phyloP scores from a whole-genome alignment of 1,284 basidiomycete species.

The Cystobasidium pallidum region DNA sequence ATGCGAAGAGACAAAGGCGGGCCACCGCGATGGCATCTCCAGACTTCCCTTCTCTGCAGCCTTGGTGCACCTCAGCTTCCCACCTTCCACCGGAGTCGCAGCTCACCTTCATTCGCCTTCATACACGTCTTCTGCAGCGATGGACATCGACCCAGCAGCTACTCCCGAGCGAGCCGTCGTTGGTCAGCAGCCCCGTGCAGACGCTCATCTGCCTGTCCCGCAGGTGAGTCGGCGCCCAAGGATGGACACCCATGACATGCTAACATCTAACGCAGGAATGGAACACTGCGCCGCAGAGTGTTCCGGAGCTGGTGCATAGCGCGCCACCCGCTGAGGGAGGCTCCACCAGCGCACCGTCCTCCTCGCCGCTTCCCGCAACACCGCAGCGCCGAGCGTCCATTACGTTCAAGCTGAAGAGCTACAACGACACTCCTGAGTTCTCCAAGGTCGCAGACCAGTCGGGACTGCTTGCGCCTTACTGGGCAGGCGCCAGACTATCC shows the following conservation, averaged over 20 bases:
- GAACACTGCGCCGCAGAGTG: not conserved
- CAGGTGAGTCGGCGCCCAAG: not conserved
- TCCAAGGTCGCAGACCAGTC: not conserved
- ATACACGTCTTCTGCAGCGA: not conserved
- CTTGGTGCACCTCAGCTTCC: not conserved
- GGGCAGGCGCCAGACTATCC: constrained; percentile 4
- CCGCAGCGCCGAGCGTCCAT: constrained; percentile 13
- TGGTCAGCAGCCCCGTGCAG: not conserved
- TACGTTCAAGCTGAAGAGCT: constrained; percentile 25
- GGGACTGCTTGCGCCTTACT: constrained; percentile 25
- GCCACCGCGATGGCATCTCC: not conserved
- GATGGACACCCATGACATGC: not conserved
- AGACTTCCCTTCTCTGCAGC: not conserved
- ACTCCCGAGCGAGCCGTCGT: not conserved
- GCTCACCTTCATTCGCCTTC: not conserved
- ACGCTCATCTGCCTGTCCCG: not conserved
- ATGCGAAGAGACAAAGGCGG: not conserved
- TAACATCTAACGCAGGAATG: not conserved
- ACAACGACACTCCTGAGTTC: not conserved
- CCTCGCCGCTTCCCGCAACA: not conserved
- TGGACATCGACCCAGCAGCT: not conserved
- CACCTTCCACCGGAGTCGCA: not conserved
- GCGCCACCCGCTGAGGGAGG: not conserved
- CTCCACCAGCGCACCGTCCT: not conserved
- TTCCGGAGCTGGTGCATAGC: not conserved